Conservation (phyloP, 257 asterid genomes). For the Primulina eburnea region DNA sequence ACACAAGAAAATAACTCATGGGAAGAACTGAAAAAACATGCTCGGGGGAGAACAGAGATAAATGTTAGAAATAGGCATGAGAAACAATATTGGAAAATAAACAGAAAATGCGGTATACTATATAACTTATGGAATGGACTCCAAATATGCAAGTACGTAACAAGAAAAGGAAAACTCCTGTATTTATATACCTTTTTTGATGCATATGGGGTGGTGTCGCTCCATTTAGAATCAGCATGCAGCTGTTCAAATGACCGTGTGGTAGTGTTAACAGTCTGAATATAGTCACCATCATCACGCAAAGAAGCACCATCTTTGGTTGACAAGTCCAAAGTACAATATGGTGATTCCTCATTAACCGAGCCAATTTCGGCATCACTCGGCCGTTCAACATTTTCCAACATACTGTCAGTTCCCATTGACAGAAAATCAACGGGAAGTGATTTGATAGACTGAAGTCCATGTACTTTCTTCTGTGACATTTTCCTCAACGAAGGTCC, state of each 20-base stretch:
- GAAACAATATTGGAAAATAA: not conserved
- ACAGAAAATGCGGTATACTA: not conserved
- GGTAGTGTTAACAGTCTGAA: constrained; percentile 35
- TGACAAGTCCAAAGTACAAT: constrained; percentile 47
- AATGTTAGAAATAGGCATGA: not conserved
- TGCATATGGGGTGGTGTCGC: too few species aligned
- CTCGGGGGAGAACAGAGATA: too few species aligned
- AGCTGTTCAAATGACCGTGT: constrained; percentile 1
- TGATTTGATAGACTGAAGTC: constrained; percentile 62
- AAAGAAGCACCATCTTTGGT: constrained; percentile 43
- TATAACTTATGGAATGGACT: not conserved
- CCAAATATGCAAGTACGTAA: not conserved
- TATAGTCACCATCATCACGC: constrained; percentile 54
- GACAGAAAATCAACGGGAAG: constrained; percentile 64
- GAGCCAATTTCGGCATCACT: constrained; percentile 34
- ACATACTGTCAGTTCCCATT: constrained; percentile 35
- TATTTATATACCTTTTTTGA: too few species aligned
- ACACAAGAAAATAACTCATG: not conserved
- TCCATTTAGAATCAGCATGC: too few species aligned
- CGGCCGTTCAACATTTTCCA: constrained; percentile 39
- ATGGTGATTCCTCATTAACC: constrained; percentile 72
- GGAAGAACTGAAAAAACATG: too few species aligned
- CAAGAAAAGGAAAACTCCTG: too few species aligned
- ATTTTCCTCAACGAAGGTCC: constrained; percentile 35
- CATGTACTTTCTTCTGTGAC: constrained; percentile 47